These are phyloP conservation scores for Casuarina equisetifolia DNA, from an alignment of 306 rosid genomes.

Conservation along the genomic window DNA sequence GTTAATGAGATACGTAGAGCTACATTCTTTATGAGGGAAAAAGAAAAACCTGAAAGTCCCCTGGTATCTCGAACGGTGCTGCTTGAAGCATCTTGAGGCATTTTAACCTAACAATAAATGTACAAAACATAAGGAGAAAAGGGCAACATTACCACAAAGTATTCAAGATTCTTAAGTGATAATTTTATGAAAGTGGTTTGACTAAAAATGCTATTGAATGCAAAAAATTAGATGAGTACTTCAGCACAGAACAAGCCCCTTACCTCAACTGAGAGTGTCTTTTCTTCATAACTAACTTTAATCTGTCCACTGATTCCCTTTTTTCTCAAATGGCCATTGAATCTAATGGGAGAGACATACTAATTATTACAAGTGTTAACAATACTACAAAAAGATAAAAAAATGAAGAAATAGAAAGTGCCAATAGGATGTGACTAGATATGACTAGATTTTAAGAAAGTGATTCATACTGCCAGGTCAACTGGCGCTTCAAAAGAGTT, in stretches of 20 bases:
- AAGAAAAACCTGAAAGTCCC: constrained; percentile 83
- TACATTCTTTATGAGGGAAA: not conserved
- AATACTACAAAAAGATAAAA: constrained; percentile 3
- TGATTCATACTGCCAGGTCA: constrained; percentile 79
- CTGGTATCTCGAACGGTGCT: constrained; percentile 71
- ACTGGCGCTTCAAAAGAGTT: constrained; percentile 54
- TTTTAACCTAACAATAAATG: constrained; percentile 61
- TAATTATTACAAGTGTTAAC: constrained; percentile 17
- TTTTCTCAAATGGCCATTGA: constrained; percentile 73
- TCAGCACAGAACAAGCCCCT: constrained; percentile 16
- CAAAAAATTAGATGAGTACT: not conserved
- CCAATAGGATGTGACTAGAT: not conserved
- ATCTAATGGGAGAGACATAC: constrained; percentile 43
- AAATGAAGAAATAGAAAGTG: not conserved
- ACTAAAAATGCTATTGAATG: not conserved
- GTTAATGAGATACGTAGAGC: not conserved
- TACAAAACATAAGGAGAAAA: constrained; percentile 7
- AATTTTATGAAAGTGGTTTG: not conserved
- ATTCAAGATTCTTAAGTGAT: not conserved
- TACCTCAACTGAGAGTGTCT: constrained; percentile 83
- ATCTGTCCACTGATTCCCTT: constrained; percentile 86
- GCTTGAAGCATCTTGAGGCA: constrained; percentile 96
- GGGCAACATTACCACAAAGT: not conserved
- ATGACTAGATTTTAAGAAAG: not conserved
- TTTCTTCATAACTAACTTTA: constrained; percentile 62